These are phyloP conservation scores for Colletotrichum sp. DNA, from an alignment of 2,329 filamentous ascomycete genomes.

Conservation along the genomic window DNA sequence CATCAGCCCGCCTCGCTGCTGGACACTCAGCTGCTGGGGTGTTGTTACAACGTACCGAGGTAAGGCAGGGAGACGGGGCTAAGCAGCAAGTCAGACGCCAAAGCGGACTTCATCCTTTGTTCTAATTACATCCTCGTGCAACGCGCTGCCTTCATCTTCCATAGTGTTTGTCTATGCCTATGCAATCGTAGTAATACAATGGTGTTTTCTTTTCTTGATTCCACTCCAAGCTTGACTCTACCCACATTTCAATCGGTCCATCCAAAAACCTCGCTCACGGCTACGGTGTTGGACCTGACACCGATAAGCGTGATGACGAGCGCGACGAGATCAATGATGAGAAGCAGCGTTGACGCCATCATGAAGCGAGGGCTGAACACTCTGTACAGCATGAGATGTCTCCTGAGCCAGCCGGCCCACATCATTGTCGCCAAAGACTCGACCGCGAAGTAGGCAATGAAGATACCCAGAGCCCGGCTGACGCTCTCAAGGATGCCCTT, in stretches of 20 bases:
- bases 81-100: conserved; percentile 4
- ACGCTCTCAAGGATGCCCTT: conserved; percentile 72
- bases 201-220: neutral
- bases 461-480: conserved; percentile 72
- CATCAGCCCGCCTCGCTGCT: neutral
- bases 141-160: neutral
- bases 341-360: conserved; percentile 72
- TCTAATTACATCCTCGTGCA: neutral
- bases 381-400: conserved; percentile 95
- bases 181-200: neutral
- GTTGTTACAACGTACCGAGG: neutral
- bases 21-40: neutral
- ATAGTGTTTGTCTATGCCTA: neutral
- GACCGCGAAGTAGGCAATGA: conserved; percentile 81
- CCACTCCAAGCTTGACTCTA: neutral
- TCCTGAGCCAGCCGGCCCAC: conserved; percentile 85
- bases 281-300: conserved; percentile 75
- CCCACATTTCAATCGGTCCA: conserved; percentile 57
- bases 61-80: conserved; percentile 1
- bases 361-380: conserved; percentile 94
- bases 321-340: conserved; percentile 78
- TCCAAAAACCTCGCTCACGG: conserved; percentile 88
- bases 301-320: conserved; percentile 75
- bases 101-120: conserved; percentile 12
- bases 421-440: conserved; percentile 85